Conservation (phyloP, 495 filamentous ascomycete species). For the Penicillium cosmopolitanum region DNA sequence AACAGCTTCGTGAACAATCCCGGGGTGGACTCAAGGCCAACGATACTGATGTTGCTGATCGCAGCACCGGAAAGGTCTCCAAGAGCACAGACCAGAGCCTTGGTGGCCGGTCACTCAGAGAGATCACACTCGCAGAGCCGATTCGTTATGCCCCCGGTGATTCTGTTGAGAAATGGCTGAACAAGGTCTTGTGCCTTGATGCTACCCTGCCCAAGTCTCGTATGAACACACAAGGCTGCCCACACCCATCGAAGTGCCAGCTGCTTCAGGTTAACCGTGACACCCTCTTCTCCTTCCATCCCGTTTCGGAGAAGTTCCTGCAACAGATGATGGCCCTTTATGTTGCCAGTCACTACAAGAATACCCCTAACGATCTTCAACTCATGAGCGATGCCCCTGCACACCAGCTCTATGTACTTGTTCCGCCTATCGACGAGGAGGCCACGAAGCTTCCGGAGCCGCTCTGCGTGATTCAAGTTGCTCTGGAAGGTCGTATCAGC, state of each 20-base stretch:
- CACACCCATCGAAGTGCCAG: constrained; percentile 88
- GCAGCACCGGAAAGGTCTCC: constrained; percentile 67
- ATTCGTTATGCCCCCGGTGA: constrained; percentile 94
- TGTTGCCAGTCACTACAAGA: constrained; percentile 98
- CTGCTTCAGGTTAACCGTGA: constrained; percentile 94
- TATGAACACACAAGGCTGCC: constrained; percentile 75
- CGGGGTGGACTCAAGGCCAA: constrained; percentile 57
- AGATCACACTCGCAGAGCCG: constrained; percentile 90
- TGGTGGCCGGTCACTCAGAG: constrained; percentile 81
- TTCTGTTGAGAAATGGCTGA: constrained; percentile 93
- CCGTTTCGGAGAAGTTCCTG: constrained; percentile 94
- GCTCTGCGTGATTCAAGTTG: constrained; percentile 91
- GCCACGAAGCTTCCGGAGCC: constrained; percentile 85
- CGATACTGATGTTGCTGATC: constrained; percentile 71
- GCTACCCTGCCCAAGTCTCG: constrained; percentile 81
- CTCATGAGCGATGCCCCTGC: constrained; percentile 97
- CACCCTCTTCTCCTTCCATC: constrained; percentile 97
- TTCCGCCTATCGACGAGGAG: constrained; percentile 81
- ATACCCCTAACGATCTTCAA: constrained; percentile 96
- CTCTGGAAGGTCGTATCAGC: constrained; percentile 93
- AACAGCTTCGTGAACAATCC: constrained; percentile 94
- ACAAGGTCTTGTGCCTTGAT: constrained; percentile 90
- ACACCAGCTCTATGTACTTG: constrained; percentile 94
- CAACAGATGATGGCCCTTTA: constrained; percentile 98
- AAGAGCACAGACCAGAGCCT: constrained; percentile 63